Base-by-base conservation (phyloP, 352 stramenopile species). In the Phytopythium cucurbitacearum region DNA sequence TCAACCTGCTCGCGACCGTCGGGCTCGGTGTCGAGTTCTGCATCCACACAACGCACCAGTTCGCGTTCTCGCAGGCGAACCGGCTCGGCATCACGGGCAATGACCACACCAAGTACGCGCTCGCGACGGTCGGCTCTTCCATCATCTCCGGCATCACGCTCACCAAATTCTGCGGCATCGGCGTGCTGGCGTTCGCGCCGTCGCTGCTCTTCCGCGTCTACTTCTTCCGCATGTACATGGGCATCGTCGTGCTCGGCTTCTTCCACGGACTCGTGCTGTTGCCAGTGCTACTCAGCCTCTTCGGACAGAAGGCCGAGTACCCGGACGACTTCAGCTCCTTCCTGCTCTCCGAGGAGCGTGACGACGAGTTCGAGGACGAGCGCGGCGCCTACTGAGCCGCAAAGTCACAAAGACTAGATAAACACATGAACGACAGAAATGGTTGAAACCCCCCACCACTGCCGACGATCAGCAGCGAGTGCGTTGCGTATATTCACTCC, bases 171-270 rank as follows among this genome's bases (percentile, higher is more conserved):
- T 92, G 90, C 28, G 89, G 89, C 48, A 90, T 97, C 44, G 77
- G 80, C 7, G 86, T 97, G 33, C 63, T 97, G 9, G 85, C 85
- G 11, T 95, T 96, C 40, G 89, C 89, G 41, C 86, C 82, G n/a
- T 96, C 87, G 36, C 87, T 94, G 70, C 53, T 97, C 34, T 97
- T 97, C 56, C 83, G 85, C 34, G 75, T 97, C 8, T 97, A 97
- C 57, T 97, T 96, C 56, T 97, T 96, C 73, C 76, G 89, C 52
- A 97, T 97, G 89, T 97, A 97, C 64, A 67, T 95, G 61, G 75
- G 74, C 28, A 94, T 96, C 48, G 84, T 97, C 12, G 51, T 92
- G 15, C 47, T 92, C 28, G 89, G 89, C 9, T 93, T 83, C 42
- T 93, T 96, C 60, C 83, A 95, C 40, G 83, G 80, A 39, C 73